Percentiles rank a stretch among this genome's conserved stretches.
Evolutionary conservation across 257 asterid species (phyloP).

Genomic region (Petunia axillaris): DNA sequence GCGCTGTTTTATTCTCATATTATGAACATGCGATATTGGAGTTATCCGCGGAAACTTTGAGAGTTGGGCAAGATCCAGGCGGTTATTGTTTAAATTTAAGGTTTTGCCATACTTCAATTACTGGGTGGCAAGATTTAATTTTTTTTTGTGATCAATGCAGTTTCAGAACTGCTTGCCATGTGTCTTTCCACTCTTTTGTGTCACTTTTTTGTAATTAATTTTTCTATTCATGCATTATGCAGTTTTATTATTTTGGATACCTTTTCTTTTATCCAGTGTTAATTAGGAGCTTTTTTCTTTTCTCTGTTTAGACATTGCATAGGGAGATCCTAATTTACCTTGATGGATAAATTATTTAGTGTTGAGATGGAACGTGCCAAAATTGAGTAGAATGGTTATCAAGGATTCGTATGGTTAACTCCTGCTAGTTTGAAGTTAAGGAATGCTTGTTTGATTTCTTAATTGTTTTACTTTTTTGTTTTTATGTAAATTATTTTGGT

Average conservation of each 20-base stretch:
- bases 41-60: constrained; percentile 14
- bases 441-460: constrained; percentile 4
- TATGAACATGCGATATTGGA: constrained; percentile 25
- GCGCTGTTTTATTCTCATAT: constrained; percentile 20
- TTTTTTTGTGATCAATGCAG: neutral
- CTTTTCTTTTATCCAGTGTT: neutral
- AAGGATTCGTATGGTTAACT: neutral
- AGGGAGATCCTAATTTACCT: neutral
- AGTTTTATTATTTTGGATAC: neutral
- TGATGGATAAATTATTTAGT: neutral
- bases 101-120: neutral
- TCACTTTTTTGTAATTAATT: neutral
- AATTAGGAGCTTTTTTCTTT: neutral
- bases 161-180: constrained; percentile 3
- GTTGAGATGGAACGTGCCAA: neutral
- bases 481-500: neutral
- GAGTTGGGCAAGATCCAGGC: constrained; percentile 28
- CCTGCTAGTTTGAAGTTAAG: constrained; percentile 1
- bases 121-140: neutral
- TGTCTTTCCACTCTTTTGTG: neutral
- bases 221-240: neutral
- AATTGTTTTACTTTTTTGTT: neutral
- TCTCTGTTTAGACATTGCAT: neutral
- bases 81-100: neutral
- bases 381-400: neutral